phyloP scores from a whole-genome alignment of 805 yeast genomes.

The Saccharomyces eubayanus region DNA sequence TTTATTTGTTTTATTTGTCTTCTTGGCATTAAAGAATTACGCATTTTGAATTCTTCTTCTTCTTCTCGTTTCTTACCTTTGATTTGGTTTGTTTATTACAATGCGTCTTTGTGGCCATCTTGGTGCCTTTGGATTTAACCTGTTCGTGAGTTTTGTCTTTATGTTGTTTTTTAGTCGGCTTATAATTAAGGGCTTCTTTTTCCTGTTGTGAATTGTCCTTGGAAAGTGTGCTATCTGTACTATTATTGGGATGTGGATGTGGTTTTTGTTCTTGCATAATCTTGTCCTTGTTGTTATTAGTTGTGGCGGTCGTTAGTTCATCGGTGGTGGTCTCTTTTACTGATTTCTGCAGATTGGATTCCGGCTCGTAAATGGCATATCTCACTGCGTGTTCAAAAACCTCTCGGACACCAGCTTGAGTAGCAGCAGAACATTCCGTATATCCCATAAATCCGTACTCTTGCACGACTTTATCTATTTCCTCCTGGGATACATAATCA shows the following conservation, averaged over 20 bases:
- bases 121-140: constrained; percentile 1
- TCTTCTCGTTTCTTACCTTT: constrained; percentile 4
- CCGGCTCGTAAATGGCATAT: constrained; percentile 40
- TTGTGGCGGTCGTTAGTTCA: neutral
- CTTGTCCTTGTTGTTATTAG: neutral
- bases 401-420: constrained; percentile 77
- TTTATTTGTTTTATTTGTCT: neutral
- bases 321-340: neutral
- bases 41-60: constrained; percentile 17
- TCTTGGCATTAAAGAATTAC: constrained; percentile 13
- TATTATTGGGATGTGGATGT: neutral
- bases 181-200: neutral
- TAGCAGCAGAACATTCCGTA: constrained; percentile 84
- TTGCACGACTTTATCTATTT: constrained; percentile 59
- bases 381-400: constrained; percentile 78
- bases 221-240: neutral
- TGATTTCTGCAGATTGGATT: constrained; percentile 7
- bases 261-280: neutral
- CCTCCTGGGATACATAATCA: constrained; percentile 52
- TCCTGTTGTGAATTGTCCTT: neutral
- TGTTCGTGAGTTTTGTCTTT: constrained; percentile 1
- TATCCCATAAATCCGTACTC: constrained; percentile 67
- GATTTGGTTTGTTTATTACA: neutral
- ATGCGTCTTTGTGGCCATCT: neutral
- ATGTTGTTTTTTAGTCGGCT: constrained; percentile 1